Evolutionary conservation across 345 rosid species (phyloP).

Genomic region (Punica granatum): DNA sequence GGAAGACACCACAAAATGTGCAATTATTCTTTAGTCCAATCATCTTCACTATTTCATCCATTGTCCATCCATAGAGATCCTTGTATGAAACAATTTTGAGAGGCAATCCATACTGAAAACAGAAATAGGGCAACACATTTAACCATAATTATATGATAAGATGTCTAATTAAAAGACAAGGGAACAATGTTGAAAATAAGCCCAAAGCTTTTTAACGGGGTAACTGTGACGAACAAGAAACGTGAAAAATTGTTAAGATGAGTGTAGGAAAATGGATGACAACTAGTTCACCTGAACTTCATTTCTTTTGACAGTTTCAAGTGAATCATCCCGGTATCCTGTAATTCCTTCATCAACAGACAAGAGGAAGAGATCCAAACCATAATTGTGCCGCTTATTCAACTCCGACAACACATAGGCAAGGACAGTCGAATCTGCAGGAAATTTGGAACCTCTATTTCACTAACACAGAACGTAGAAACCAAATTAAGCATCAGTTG

Average conservation of each 20-base stretch:
- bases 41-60: constrained; percentile 96
- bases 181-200: too few species aligned
- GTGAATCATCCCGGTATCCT: constrained; percentile 91
- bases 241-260: not conserved
- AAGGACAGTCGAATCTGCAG: constrained; percentile 85
- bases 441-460: not conserved
- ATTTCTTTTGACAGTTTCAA: constrained; percentile 87
- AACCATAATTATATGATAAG: not conserved
- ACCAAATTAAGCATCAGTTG: not conserved
- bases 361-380: constrained; percentile 73
- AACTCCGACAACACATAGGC: constrained; percentile 79
- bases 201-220: not conserved
- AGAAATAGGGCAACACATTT: not conserved
- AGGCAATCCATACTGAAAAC: constrained; percentile 71
- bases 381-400: constrained; percentile 62
- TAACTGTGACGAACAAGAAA: not conserved
- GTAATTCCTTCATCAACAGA: constrained; percentile 91
- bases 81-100: constrained; percentile 85
- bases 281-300: constrained; percentile 55
- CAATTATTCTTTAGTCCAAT: constrained; percentile 93
- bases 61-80: constrained; percentile 98
- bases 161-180: not conserved
- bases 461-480: not conserved
- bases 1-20: constrained; percentile 94
- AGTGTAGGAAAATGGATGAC: not conserved